Percentiles rank a stretch among this genome's conserved stretches.
phyloP scores from a whole-genome alignment of 106 monocot species.

The Dendrobium catenatum region DNA sequence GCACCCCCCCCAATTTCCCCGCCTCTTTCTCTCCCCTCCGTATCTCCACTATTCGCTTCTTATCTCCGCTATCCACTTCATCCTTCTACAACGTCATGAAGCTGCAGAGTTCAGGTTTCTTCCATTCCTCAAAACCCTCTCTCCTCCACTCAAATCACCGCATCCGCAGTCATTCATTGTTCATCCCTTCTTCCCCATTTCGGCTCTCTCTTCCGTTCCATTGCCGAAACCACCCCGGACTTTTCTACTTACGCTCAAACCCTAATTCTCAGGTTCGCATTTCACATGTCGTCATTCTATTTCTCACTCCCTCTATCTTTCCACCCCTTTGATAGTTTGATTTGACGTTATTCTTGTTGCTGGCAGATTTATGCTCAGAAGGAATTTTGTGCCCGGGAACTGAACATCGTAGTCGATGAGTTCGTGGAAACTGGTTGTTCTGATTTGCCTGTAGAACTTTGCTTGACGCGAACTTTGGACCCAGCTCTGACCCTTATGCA shows the following conservation, averaged over 20 bases:
- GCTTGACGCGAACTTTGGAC: conserved; percentile 22
- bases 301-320: not conserved
- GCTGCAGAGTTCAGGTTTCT: not conserved
- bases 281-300: not conserved
- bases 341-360: not conserved
- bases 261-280: conserved; percentile 1
- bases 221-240: not conserved
- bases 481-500: conserved; percentile 38
- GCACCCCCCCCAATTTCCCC: not conserved
- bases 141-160: not conserved
- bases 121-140: not conserved
- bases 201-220: not conserved
- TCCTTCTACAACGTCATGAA: not conserved
- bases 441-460: conserved; percentile 37
- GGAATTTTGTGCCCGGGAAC: not conserved
- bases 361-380: conserved; percentile 4
- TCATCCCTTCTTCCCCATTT: not conserved
- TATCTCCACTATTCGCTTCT: not conserved
- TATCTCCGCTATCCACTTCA: not conserved
- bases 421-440: conserved; percentile 7
- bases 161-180: not conserved
- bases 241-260: conserved; percentile 2
- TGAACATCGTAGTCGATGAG: conserved; percentile 23
- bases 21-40: not conserved
- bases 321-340: not conserved